phyloP scores from a whole-genome alignment of 176 grass and related monocot genomes.

The Panicum miliaceum region DNA sequence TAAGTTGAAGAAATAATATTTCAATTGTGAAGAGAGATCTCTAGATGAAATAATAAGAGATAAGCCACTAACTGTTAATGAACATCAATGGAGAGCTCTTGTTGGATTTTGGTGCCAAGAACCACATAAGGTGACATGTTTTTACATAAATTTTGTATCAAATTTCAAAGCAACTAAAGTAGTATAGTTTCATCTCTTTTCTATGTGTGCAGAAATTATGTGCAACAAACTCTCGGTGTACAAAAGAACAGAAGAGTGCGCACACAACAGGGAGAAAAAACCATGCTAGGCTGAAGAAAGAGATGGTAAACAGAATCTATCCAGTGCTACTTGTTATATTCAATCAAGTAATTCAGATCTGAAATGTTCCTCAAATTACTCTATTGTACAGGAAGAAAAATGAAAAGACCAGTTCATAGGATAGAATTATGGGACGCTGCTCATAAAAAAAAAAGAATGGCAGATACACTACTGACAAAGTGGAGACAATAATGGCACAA shows the following conservation, averaged over 20 bases:
- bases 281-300: neutral
- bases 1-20: neutral
- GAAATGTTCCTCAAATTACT: neutral
- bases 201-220: neutral
- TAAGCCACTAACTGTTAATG: neutral
- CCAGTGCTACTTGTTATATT: neutral
- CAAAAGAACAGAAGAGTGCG: neutral
- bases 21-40: neutral
- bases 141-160: neutral
- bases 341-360: too few relatives aligned
- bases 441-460: slow-evolving; percentile 25
- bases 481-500: neutral
- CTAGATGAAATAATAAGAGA: neutral
- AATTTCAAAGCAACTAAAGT: neutral
- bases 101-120: neutral
- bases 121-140: neutral
- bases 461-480: neutral
- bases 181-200: fast-evolving
- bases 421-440: neutral
- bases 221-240: neutral
- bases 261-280: neutral
- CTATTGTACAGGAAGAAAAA: neutral
- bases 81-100: neutral
- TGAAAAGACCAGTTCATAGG: neutral
- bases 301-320: neutral